A percentile compares a stretch with the other conserved stretches of the same genome.
Evolutionary conservation across 1,284 basidiomycete species (phyloP).

Genomic region (Schizophyllum amplum): DNA sequence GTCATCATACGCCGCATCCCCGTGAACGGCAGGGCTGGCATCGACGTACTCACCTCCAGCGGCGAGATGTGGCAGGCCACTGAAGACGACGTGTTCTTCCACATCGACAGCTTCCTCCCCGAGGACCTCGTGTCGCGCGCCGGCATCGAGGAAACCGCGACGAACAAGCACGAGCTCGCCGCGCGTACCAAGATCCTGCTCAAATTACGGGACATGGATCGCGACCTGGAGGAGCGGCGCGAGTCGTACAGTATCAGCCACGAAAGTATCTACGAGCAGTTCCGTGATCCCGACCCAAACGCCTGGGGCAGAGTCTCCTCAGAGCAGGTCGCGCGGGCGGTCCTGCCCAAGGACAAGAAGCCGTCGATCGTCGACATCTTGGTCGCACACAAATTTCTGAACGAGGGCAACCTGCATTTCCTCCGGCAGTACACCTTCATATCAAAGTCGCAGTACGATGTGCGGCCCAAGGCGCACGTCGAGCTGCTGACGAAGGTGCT

Average conservation of each 20-base stretch:
- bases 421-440: constrained; percentile 55
- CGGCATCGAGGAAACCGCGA: constrained; percentile 24
- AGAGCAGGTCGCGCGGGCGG: constrained; percentile 36
- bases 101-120: constrained; percentile 45
- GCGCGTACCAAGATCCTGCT: constrained; percentile 56
- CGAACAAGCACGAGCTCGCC: constrained; percentile 29
- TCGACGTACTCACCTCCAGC: constrained; percentile 32
- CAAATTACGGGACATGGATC: constrained; percentile 42
- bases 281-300: constrained; percentile 37
- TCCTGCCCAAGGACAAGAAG: constrained; percentile 22
- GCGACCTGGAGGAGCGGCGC: constrained; percentile 30
- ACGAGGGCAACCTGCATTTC: constrained; percentile 59
- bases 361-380: constrained; percentile 36
- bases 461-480: constrained; percentile 62
- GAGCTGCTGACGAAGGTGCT: constrained; percentile 46
- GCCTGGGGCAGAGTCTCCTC: constrained; percentile 47
- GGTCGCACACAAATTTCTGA: constrained; percentile 71
- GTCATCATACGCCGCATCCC: constrained; percentile 37
- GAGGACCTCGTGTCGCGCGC: constrained; percentile 40
- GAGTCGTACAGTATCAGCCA: constrained; percentile 23
- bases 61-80: constrained; percentile 47
- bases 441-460: constrained; percentile 50
- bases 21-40: constrained; percentile 25
- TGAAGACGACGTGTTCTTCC: constrained; percentile 46
- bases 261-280: constrained; percentile 34